Conservation (phyloP, 495 filamentous ascomycete genomes). For the Penicillium arizonense region DNA sequence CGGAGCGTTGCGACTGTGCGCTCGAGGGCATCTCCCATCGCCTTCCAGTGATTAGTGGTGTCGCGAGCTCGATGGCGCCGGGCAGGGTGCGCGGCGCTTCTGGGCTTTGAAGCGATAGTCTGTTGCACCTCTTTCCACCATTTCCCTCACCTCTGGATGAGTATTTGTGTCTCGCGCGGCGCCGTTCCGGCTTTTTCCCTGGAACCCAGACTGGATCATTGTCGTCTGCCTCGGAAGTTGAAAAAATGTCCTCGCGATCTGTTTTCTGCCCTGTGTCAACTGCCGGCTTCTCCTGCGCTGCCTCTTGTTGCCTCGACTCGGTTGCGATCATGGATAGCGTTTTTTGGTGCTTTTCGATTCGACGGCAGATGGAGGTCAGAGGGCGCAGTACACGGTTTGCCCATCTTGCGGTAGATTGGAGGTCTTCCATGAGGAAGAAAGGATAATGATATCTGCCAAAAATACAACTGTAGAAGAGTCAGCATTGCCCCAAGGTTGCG, state of each 20-base stretch:
- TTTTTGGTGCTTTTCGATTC: conserved; percentile 45
- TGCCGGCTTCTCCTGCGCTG: conserved; percentile 1
- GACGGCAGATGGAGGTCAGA: conserved; percentile 43
- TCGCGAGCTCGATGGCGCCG: conserved; percentile 47
- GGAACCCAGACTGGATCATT: conserved; percentile 48
- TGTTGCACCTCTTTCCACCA: conserved; percentile 23
- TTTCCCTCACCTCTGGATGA: conserved; percentile 29
- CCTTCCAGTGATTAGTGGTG: conserved; percentile 44
- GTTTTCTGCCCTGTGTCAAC: not conserved
- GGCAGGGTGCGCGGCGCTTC: conserved; percentile 38
- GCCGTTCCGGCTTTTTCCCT: conserved; percentile 31
- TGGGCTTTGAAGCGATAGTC: conserved; percentile 38
- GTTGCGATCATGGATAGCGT: conserved; percentile 32
- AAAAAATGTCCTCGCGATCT: conserved; percentile 6
- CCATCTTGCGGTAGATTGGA: conserved; percentile 46
- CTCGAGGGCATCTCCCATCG: conserved; percentile 21
- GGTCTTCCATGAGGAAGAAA: conserved; percentile 35
- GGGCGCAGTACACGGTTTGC: conserved; percentile 50
- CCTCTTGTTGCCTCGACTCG: conserved; percentile 22
- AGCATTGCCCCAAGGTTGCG: not conserved
- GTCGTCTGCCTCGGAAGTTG: conserved; percentile 38
- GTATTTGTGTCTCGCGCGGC: conserved; percentile 39
- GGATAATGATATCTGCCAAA: conserved; percentile 5
- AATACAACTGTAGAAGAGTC: conserved; percentile 6
- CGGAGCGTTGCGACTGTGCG: conserved; percentile 10